These are phyloP conservation scores for Medicago arabica DNA, from an alignment of 306 rosid species.

Conservation along the genomic window DNA sequence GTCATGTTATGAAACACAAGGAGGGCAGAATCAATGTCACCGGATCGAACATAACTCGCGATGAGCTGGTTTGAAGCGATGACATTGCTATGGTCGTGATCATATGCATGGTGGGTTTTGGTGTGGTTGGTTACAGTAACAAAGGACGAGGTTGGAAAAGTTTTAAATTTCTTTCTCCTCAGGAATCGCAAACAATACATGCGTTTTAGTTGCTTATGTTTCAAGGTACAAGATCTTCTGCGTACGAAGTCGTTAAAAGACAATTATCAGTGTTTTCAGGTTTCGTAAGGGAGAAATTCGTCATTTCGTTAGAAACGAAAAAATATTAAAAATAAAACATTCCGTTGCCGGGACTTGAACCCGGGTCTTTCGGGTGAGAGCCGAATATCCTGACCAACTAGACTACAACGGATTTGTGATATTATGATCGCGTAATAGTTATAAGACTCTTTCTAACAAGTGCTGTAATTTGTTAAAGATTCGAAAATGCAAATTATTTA, in stretches of 20 bases:
- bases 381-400: constrained; percentile 45
- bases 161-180: constrained; percentile 24
- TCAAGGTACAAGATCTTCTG: not conserved
- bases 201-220: not conserved
- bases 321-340: not conserved
- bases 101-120: constrained; percentile 19
- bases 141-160: not conserved
- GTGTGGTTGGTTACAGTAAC: not conserved
- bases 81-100: constrained; percentile 32
- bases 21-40: constrained; percentile 68
- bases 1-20: constrained; percentile 62
- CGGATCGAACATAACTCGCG: constrained; percentile 52
- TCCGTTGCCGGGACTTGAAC: constrained; percentile 15
- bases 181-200: constrained; percentile 39
- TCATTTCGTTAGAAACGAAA: too few species aligned
- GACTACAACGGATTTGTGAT: constrained; percentile 47
- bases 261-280: not conserved
- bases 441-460: too few species aligned
- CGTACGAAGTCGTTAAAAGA: too few species aligned
- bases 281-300: not conserved
- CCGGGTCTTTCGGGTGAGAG: constrained; percentile 15
- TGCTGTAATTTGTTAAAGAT: too few species aligned
- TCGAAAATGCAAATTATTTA: too few species aligned
- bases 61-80: constrained; percentile 67
- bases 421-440: too few species aligned